phyloP scores from a whole-genome alignment of 2,329 filamentous ascomycete species.

The Botrytis fragariae region DNA sequence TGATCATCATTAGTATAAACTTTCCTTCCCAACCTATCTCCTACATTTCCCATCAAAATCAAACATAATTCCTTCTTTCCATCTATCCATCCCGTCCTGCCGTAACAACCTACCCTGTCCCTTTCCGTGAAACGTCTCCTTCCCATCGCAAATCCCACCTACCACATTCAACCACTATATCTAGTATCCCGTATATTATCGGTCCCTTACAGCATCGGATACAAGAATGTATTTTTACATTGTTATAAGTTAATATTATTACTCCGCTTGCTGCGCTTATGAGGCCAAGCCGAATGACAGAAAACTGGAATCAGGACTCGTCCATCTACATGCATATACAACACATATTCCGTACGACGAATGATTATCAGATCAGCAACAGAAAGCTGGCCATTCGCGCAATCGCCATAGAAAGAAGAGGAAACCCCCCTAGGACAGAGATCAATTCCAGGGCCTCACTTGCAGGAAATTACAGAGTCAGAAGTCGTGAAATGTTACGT shows the following conservation, averaged over 20 bases:
- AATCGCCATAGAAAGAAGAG: background rate
- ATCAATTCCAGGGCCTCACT: background rate
- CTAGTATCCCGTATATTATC: background rate
- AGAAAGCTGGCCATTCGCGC: background rate
- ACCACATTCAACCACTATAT: background rate
- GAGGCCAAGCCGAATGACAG: background rate
- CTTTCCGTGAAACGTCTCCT: conserved; percentile 12
- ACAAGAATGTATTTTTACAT: background rate
- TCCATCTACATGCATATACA: background rate
- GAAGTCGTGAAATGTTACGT: background rate
- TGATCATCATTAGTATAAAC: background rate
- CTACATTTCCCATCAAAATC: background rate
- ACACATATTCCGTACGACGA: background rate
- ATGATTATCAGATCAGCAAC: background rate
- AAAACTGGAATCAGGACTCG: background rate
- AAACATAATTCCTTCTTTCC: background rate
- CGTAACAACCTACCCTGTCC: background rate
- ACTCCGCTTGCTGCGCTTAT: background rate
- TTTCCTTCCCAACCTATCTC: background rate
- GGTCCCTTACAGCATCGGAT: conserved; percentile 7
- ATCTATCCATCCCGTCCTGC: conserved; percentile 3
- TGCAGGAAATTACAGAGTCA: background rate
- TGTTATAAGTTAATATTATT: background rate
- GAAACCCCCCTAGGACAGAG: background rate
- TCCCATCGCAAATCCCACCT: background rate